Conservation (phyloP, 2,329 filamentous ascomycete genomes). For the Xylaria sp. region DNA sequence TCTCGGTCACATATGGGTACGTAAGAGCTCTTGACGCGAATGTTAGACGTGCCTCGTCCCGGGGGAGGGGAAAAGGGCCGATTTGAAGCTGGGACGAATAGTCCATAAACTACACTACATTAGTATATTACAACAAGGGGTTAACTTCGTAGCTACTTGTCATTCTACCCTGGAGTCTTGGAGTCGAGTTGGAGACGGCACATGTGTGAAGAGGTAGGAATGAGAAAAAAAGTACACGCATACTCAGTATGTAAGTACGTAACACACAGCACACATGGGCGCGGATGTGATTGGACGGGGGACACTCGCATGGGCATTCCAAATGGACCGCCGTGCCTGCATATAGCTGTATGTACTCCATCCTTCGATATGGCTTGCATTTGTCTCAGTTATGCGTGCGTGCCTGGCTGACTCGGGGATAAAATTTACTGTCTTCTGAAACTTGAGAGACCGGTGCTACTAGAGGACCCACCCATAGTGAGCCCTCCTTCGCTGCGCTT, state of each 20-base stretch:
- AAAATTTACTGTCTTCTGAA: background rate
- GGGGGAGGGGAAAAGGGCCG: background rate
- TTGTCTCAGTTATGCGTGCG: constrained; percentile 11
- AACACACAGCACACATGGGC: no score
- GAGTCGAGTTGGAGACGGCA: no score
- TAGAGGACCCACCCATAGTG: no score
- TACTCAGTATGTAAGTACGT: no score
- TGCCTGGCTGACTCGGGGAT: background rate
- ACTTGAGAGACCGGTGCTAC: background rate
- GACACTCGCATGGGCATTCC: background rate
- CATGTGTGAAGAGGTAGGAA: no score
- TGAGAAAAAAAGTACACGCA: background rate
- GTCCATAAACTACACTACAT: background rate
- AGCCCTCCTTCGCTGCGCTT: no score
- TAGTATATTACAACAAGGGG: no score
- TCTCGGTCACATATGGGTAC: no score
- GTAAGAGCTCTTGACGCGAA: background rate
- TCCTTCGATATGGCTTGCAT: background rate
- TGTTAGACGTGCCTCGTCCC: background rate
- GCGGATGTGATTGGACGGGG: background rate
- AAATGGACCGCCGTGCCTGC: background rate
- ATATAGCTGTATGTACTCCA: background rate
- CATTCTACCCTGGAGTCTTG: no score
- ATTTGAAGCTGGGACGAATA: background rate
- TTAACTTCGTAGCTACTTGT: no score